These are phyloP conservation scores for Tetrahymena elliotti DNA, from an alignment of 73 alveolate genomes.

Conservation along the genomic window DNA sequence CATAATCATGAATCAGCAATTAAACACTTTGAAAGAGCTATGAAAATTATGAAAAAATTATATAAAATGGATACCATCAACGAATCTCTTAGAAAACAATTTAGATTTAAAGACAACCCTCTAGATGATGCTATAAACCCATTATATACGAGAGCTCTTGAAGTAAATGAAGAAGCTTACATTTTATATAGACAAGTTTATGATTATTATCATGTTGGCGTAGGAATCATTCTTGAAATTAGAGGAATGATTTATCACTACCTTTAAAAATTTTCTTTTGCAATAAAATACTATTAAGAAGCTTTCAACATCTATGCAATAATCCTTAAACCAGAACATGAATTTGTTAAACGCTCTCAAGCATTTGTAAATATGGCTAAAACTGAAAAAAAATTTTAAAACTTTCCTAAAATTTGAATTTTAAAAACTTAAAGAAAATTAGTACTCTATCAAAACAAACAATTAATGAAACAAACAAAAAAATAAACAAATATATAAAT, in stretches of 20 bases:
- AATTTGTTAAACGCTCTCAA: not conserved
- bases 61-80: not conserved
- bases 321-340: not conserved
- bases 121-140: not conserved
- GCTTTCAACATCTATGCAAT: not conserved
- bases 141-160: not conserved
- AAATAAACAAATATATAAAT: too few species aligned
- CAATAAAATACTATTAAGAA: not conserved
- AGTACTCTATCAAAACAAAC: too few species aligned
- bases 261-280: not conserved
- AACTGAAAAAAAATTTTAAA: not conserved
- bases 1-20: not conserved
- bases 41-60: not conserved
- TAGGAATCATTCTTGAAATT: not conserved
- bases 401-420: not conserved
- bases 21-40: not conserved
- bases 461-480: too few species aligned
- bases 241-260: not conserved
- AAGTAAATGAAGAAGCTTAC: not conserved
- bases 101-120: not conserved
- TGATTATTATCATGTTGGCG: not conserved
- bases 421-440: too few species aligned
- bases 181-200: not conserved
- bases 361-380: not conserved
- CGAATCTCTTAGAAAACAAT: not conserved